These are phyloP conservation scores for Crithidia sp. DNA, from an alignment of 208 protist species.

Conservation along the genomic window DNA sequence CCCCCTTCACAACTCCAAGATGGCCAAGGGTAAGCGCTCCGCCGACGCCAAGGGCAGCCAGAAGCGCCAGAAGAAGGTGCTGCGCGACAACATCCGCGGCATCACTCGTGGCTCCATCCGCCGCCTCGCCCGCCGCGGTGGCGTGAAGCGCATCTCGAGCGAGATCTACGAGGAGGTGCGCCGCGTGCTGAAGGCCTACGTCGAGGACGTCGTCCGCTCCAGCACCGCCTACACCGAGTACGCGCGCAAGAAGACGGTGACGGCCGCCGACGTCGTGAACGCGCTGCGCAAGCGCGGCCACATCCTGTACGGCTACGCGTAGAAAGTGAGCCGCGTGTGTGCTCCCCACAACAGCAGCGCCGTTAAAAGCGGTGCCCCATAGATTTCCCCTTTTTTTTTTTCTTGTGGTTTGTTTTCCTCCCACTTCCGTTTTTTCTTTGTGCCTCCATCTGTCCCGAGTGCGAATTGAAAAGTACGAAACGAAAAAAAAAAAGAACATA, in stretches of 20 bases:
- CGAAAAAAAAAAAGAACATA: no score
- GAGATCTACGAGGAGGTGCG: slow-evolving; percentile 76
- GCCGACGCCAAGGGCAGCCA: slow-evolving; percentile 69
- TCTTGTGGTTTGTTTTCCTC: no score
- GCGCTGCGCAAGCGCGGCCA: slow-evolving; percentile 87
- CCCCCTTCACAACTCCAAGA: background rate
- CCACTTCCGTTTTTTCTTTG: no score
- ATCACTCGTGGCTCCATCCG: slow-evolving; percentile 89
- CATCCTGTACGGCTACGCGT: slow-evolving; percentile 91
- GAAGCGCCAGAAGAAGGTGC: slow-evolving; percentile 88
- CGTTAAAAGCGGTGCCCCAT: no score
- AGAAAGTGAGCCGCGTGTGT: background rate
- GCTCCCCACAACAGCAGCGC: no score
- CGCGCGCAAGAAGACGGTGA: slow-evolving; percentile 80
- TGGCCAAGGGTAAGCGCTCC: slow-evolving; percentile 84
- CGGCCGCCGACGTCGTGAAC: slow-evolving; percentile 84
- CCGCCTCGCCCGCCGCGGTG: slow-evolving; percentile 91
- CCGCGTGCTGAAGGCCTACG: slow-evolving; percentile 82
- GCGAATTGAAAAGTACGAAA: no score
- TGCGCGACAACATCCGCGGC: slow-evolving; percentile 87
- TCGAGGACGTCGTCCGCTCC: slow-evolving; percentile 84
- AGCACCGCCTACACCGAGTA: slow-evolving; percentile 88
- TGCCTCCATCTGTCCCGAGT: no score
- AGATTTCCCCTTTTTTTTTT: no score
- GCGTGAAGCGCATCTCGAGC: slow-evolving; percentile 91